Base-by-base conservation (phyloP, 768 basidiomycete genomes). In the Rhodotorula babjevae region DNA sequence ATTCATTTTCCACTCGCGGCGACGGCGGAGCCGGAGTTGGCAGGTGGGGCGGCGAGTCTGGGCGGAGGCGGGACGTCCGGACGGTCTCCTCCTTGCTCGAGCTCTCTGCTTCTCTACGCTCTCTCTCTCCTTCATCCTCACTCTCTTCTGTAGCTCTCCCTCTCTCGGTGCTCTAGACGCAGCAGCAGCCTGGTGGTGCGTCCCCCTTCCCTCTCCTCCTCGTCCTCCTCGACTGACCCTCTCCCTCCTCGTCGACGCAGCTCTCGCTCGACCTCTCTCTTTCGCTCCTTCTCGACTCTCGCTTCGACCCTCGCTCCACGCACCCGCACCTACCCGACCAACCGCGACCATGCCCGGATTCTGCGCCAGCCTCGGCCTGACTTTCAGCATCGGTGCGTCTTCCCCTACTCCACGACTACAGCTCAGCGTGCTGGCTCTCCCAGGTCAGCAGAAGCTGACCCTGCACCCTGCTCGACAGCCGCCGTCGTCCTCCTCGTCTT, bases 401-500 rank as follows among this genome's bases (percentile, higher is more conserved):
- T 10, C 23, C 10, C 47, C 15, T 19, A 4, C 18, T 19, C 47
- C 12, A 11, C 47, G 15, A n/a, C n/a, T n/a, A n/a, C n/a, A n/a
- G n/a, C n/a, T n/a, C n/a, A n/a, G n/a, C n/a, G n/a, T n/a, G n/a
- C n/a, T n/a, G n/a, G n/a, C n/a, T n/a, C n/a, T n/a, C n/a, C n/a
- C n/a, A n/a, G n/a, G n/a, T n/a, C n/a, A n/a, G n/a, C n/a, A n/a
- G n/a, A n/a, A n/a, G n/a, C n/a, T n/a, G n/a, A n/a, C n/a, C n/a
- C n/a, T n/a, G n/a, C n/a, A n/a, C n/a, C n/a, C n/a, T n/a, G n/a
- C n/a, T 23, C 15, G 8, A 21, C 44, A 27, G 6, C 36, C 42
- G 72, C 72, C 18, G 68, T 69, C 16, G 47, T 69, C 25, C 72
- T 73, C 27, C 72, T 73, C 64, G 55, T 73, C 36, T 73, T 73